Conservation (phyloP, 73 alveolate genomes). For the Paramecium sexaurelia region DNA sequence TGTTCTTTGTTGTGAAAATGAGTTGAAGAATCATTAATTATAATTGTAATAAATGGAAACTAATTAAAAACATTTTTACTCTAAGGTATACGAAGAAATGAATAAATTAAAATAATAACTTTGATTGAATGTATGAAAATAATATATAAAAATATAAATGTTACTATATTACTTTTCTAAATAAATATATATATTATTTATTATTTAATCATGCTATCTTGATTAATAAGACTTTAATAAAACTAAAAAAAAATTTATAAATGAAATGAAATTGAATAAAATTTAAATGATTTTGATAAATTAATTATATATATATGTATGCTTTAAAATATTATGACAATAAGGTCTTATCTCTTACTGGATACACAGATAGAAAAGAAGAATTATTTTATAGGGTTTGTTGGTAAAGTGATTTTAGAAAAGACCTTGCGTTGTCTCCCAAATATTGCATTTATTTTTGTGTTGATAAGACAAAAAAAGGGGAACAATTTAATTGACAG, state of each 20-base stretch:
- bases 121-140: background rate
- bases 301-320: background rate
- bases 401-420: conserved; percentile 87
- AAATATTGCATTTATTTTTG: conserved; percentile 67
- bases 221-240: no score
- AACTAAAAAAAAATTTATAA: no score
- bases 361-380: conserved; percentile 64
- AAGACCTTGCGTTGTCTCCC: conserved; percentile 75
- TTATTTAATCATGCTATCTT: no score
- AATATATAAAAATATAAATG: background rate
- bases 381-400: conserved; percentile 68
- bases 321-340: conserved; percentile 42
- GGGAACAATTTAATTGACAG: conserved; percentile 74
- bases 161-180: background rate
- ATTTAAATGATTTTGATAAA: background rate
- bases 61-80: background rate
- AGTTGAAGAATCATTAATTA: background rate
- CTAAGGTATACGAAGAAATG: conserved; percentile 51
- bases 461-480: conserved; percentile 70
- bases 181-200: no score
- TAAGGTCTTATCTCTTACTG: conserved; percentile 74
- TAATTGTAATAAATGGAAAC: background rate
- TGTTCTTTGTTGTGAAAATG: background rate
- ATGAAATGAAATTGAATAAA: no score
- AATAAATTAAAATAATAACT: conserved; percentile 14